Percentiles rank a stretch among this genome's conserved stretches.
phyloP scores from a whole-genome alignment of 2,329 filamentous ascomycete genomes.

The Fusarium praegraminearum region DNA sequence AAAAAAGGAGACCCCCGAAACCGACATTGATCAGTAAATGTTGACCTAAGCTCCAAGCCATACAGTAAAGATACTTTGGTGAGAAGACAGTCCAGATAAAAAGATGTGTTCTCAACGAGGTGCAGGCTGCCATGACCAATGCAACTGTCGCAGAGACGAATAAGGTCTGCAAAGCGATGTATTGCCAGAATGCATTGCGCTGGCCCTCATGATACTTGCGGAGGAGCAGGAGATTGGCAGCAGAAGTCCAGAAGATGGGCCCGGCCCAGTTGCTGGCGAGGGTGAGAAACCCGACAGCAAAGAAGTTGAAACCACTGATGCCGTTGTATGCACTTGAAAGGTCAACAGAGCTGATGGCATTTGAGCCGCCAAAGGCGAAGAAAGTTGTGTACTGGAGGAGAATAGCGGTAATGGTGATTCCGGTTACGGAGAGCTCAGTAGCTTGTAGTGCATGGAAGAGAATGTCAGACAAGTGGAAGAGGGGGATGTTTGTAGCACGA shows the following conservation, averaged over 20 bases:
- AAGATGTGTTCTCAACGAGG: slow-evolving; percentile 83
- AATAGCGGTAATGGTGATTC: slow-evolving; percentile 77
- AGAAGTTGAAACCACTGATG: slow-evolving; percentile 80
- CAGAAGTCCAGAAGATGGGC: slow-evolving; percentile 86
- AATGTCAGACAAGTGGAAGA: slow-evolving; percentile 80
- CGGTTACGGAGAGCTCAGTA: slow-evolving; percentile 62
- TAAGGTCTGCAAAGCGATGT: slow-evolving; percentile 75
- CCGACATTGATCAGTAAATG: slow-evolving; percentile 80
- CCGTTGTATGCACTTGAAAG: slow-evolving; percentile 97
- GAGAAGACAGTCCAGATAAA: slow-evolving; percentile 99
- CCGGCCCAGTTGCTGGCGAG: slow-evolving; percentile 94
- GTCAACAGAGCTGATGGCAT: slow-evolving; percentile 95
- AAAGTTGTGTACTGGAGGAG: slow-evolving; percentile 86
- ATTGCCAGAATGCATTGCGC: slow-evolving; percentile 56
- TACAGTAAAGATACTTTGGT: slow-evolving; percentile 92
- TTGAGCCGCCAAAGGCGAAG: slow-evolving; percentile 91
- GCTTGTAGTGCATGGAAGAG: slow-evolving; percentile 64
- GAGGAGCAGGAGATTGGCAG: slow-evolving; percentile 71
- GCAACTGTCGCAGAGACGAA: slow-evolving; percentile 75
- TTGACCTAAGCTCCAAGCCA: slow-evolving; percentile 87
- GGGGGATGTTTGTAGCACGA: slow-evolving; percentile 83
- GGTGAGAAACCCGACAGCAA: slow-evolving; percentile 84
- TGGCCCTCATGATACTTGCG: slow-evolving; percentile 47
- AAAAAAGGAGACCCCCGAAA: slow-evolving; percentile 69
- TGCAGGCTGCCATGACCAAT: slow-evolving; percentile 90